phyloP scores from a whole-genome alignment of 2,329 filamentous ascomycete species.

The Emydomyces testavorans region DNA sequence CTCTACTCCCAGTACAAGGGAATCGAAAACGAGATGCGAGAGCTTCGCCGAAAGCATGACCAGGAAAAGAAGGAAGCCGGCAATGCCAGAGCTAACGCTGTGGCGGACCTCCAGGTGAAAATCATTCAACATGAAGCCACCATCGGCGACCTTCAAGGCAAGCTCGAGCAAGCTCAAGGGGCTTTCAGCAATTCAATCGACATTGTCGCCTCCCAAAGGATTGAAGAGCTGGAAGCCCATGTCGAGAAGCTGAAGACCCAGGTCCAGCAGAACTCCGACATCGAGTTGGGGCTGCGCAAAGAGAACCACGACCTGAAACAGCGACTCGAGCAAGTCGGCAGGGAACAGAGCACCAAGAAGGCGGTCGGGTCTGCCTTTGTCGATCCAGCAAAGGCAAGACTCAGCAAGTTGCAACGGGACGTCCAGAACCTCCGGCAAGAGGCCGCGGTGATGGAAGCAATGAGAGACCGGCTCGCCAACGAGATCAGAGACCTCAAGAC shows the following conservation, averaged over 20 bases:
- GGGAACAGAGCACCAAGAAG: constrained; percentile 7
- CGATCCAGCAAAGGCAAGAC: constrained; percentile 5
- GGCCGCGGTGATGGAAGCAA: constrained; percentile 1
- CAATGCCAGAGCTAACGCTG: neutral
- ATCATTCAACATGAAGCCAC: neutral
- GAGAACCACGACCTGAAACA: constrained; percentile 9
- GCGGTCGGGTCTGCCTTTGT: constrained; percentile 6
- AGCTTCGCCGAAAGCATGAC: neutral
- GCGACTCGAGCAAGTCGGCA: constrained; percentile 4
- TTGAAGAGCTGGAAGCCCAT: constrained; percentile 6
- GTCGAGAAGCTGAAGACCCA: constrained; percentile 46
- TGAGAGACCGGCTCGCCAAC: constrained; percentile 8
- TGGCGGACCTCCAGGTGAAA: neutral
- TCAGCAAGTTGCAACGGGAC: constrained; percentile 5
- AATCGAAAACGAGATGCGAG: constrained; percentile 1
- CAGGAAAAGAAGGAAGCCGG: constrained; percentile 3
- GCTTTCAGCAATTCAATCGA: neutral
- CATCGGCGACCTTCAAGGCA: constrained; percentile 4
- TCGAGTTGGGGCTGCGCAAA: constrained; percentile 29
- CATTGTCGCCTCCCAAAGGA: neutral
- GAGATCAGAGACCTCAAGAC: constrained; percentile 5
- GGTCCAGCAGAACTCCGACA: constrained; percentile 56
- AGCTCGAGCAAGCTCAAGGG: neutral
- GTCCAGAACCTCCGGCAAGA: constrained; percentile 8
- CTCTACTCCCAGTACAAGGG: neutral